phyloP scores from a whole-genome alignment of 2,329 filamentous ascomycete genomes.

The Rutstroemia sp. region DNA sequence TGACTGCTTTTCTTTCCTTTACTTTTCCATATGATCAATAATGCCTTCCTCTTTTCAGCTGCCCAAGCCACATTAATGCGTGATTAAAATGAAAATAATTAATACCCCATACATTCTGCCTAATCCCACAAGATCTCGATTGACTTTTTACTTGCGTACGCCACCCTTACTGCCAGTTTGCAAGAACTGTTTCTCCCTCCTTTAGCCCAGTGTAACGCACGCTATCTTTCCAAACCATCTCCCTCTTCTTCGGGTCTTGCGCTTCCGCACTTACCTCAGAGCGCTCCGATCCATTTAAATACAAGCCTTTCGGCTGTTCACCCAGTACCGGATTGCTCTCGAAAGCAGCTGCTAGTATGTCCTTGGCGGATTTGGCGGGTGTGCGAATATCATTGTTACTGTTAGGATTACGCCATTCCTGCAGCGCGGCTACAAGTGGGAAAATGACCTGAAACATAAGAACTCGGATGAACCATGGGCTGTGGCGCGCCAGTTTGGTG shows the following conservation, averaged over 20 bases:
- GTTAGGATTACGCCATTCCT: conserved; percentile 10
- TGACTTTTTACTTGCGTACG: too few species aligned
- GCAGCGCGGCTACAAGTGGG: conserved; percentile 21
- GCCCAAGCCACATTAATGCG: too few species aligned
- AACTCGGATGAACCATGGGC: conserved; percentile 21
- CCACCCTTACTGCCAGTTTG: conserved; percentile 19
- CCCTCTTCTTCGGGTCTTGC: conserved; percentile 27
- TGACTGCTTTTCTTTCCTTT: too few species aligned
- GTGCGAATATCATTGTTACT: conserved; percentile 29
- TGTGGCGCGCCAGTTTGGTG: conserved; percentile 27
- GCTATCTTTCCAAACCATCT: conserved; percentile 29
- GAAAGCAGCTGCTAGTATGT: conserved; percentile 30
- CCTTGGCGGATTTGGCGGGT: conserved; percentile 29
- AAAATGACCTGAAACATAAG: conserved; percentile 21
- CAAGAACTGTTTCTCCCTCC: conserved; percentile 27
- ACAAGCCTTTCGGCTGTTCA: conserved; percentile 26
- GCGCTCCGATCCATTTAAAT: conserved; percentile 31
- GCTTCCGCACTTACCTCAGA: conserved; percentile 27
- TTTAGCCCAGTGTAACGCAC: conserved; percentile 20
- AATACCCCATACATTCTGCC: too few species aligned
- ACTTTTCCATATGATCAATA: too few species aligned
- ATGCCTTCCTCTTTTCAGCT: too few species aligned
- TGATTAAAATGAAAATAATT: too few species aligned
- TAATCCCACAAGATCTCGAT: too few species aligned
- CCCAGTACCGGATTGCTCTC: conserved; percentile 21